Evolutionary conservation across 257 asterid species (phyloP).

Genomic region (Eustoma russellianum): DNA sequence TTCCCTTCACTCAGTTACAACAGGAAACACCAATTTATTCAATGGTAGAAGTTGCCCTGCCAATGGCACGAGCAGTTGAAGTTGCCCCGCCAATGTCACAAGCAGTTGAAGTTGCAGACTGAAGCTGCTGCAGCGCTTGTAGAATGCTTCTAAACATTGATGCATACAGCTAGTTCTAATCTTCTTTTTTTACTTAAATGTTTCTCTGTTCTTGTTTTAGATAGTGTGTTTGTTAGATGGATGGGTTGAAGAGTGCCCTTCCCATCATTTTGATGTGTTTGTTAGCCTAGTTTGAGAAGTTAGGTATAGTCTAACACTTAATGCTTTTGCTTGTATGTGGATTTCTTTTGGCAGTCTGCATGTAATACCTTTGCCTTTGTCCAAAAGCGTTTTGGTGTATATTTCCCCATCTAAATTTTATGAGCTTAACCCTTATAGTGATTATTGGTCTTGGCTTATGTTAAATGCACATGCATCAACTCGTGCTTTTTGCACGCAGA

Average conservation of each 20-base stretch:
- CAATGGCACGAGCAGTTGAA: conserved; percentile 20
- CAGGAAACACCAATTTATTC: conserved; percentile 4
- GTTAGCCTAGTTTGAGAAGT: too few relatives aligned
- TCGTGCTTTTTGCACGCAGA: too few relatives aligned
- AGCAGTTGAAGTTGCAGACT: conserved; percentile 20
- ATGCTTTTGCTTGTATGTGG: conserved; percentile 10
- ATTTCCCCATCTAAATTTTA: too few relatives aligned
- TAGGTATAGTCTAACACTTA: too few relatives aligned
- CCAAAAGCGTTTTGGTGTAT: not conserved
- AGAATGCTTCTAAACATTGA: too few relatives aligned
- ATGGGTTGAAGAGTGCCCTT: conserved; percentile 17
- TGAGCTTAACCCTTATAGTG: too few relatives aligned
- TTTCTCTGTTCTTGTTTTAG: not conserved
- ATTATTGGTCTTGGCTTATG: too few relatives aligned
- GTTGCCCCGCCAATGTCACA: conserved; percentile 8
- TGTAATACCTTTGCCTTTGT: conserved; percentile 2
- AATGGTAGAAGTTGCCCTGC: conserved; percentile 15
- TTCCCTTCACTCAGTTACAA: conserved; percentile 53
- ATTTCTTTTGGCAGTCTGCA: not conserved
- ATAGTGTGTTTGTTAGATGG: conserved; percentile 3
- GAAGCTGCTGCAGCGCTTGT: conserved; percentile 4
- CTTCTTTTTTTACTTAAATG: not conserved
- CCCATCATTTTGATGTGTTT: conserved; percentile 4
- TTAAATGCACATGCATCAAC: too few relatives aligned
- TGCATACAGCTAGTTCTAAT: conserved; percentile 20